Base-by-base conservation (phyloP, 768 basidiomycete species). In the Rhizopogon roseolus region DNA sequence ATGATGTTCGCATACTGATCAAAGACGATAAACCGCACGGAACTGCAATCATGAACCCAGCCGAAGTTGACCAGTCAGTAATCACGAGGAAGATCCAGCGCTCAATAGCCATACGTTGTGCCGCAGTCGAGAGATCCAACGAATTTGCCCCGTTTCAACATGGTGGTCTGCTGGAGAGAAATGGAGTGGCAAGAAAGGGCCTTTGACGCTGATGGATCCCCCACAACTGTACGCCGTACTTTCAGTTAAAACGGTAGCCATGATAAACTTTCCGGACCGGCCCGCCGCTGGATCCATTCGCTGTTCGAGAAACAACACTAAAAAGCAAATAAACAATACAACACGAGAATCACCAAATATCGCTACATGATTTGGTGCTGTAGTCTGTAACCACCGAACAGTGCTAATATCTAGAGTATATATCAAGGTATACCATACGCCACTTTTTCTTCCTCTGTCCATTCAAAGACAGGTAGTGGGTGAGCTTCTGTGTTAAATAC, bases 61-160 rank as follows among this genome's bases (percentile, higher is more conserved):
- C 17, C 5, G 14, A 16, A 14, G 9, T 44, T 45, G 32, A 22
- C 25, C 8, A 36, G 27, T 36, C 45, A 28, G 37, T n/a, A 16
- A 45, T 25, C 41, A 49, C 52, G 14, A 34, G 25, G 28, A 34
- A 34, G 29, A 41, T n/a, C n/a, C 22, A 53, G 19, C 39, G 37
- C 34, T 36, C 34, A 36, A 29, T 29, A 49, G 34, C 73, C 90
- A 66, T 62, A 94, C 93, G 94, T 97, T 46, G 94, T 97, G 39
- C 94, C 94, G 64, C 94, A 96, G 70, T 97, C 94, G 55, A 97
- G 76, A 48, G 92, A 91, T 52, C 92, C 94, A 41, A 97, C 86
- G 68, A 96, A 93, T 66, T 93, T 85, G 55, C 84, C 85, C 61
- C 81, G 79, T 62, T 81, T 84, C 49, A 77, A 42, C 75, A 78